phyloP scores from a whole-genome alignment of 176 grass and related monocot species.

The Miscanthus lutarioriparius region DNA sequence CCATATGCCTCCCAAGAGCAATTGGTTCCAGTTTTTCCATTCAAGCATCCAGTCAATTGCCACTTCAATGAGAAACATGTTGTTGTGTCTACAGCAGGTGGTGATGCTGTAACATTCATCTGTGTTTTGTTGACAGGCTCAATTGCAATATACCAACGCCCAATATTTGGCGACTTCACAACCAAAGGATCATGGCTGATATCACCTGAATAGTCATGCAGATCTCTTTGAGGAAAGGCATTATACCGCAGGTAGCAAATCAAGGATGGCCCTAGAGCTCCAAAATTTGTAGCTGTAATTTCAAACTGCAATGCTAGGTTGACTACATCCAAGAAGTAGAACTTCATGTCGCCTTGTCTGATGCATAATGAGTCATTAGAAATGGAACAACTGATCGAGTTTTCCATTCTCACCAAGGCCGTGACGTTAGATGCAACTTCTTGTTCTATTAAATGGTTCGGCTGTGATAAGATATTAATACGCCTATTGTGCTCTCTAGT shows the following conservation, averaged over 20 bases:
- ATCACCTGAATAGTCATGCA: conserved; percentile 82
- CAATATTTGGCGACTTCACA: conserved; percentile 80
- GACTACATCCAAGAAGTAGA: conserved; percentile 75
- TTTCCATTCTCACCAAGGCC: conserved; percentile 31
- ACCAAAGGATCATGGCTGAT: conserved; percentile 62
- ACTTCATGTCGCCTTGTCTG: conserved; percentile 60
- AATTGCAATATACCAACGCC: conserved; percentile 85
- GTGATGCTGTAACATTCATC: conserved; percentile 47
- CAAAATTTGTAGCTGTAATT: conserved; percentile 48
- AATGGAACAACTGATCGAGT: conserved; percentile 67
- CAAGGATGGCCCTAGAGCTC: conserved; percentile 44
- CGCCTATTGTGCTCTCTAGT: conserved; percentile 35
- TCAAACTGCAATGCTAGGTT: conserved; percentile 66
- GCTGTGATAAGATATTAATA: conserved; percentile 32
- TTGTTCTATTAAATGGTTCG: conserved; percentile 33
- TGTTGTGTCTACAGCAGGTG: conserved; percentile 37
- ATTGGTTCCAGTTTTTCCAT: conserved; percentile 77
- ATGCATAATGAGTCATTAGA: conserved; percentile 72
- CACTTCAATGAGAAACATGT: conserved; percentile 85
- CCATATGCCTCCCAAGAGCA: conserved; percentile 71
- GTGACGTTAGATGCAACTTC: conserved; percentile 38
- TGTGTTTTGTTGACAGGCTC: conserved; percentile 56
- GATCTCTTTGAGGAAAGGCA: conserved; percentile 67
- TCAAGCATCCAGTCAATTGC: conserved; percentile 67
- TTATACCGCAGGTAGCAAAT: conserved; percentile 70